Conservation (phyloP, 805 yeast species). For the Starmerella davenportii region DNA sequence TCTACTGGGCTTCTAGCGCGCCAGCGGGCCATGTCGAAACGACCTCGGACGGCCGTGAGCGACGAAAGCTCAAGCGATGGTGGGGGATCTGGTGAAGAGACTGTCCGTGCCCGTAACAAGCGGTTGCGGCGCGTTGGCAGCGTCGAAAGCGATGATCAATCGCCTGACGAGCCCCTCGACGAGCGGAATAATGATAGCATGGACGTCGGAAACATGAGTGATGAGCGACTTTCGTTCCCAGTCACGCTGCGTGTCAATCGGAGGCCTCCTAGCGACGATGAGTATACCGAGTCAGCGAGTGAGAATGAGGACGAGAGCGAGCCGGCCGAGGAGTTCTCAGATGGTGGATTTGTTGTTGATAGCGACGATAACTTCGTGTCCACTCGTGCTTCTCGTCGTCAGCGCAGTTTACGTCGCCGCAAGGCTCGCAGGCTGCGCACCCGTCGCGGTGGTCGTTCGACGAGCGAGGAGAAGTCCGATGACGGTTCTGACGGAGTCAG, state of each 20-base stretch:
- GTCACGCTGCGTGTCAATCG: background rate
- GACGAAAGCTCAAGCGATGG: background rate
- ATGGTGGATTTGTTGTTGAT: constrained; percentile 11
- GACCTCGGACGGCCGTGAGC: background rate
- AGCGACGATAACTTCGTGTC: background rate
- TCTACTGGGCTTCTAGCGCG: too few relatives aligned
- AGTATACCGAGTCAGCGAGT: constrained; percentile 3
- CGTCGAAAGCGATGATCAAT: background rate
- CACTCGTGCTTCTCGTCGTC: background rate
- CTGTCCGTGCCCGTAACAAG: background rate
- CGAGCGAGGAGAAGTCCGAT: background rate
- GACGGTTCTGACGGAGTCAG: constrained; percentile 4
- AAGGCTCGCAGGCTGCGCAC: constrained; percentile 1
- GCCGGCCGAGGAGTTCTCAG: constrained; percentile 8
- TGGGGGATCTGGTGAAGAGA: background rate
- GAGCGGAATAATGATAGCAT: too few relatives aligned
- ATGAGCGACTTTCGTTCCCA: background rate
- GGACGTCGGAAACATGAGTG: too few relatives aligned
- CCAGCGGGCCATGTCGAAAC: background rate
- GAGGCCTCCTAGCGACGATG: constrained; percentile 3
- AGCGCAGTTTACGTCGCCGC: constrained; percentile 3
- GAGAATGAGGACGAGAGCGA: constrained; percentile 1
- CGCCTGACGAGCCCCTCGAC: too few relatives aligned
- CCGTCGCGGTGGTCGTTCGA: background rate
- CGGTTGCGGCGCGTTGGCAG: background rate